A percentile compares a stretch with the other conserved stretches of the same genome.
These are phyloP conservation scores for Penstemon davidsonii DNA, from an alignment of 257 asterid species.

Conservation along the genomic window DNA sequence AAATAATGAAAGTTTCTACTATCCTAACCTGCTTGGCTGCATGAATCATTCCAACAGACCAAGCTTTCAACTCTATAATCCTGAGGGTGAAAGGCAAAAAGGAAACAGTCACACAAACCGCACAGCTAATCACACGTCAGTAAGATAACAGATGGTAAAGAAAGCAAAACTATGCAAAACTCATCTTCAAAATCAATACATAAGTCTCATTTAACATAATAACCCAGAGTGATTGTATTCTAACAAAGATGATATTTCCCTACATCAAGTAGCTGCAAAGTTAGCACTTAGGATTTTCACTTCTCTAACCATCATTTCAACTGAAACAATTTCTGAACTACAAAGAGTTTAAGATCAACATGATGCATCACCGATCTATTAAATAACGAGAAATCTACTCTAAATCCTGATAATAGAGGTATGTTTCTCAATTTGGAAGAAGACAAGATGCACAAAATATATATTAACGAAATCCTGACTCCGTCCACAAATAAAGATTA, in stretches of 20 bases:
- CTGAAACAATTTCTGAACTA: not conserved
- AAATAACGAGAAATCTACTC: not conserved
- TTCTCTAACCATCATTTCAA: not conserved
- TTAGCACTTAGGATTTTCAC: not conserved
- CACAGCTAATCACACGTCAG: not conserved
- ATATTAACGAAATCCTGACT: not conserved
- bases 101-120: conserved; percentile 15
- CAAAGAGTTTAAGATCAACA: conserved; percentile 13
- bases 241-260: not conserved
- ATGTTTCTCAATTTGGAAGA: not conserved
- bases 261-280: not conserved
- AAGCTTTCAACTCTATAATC: conserved; percentile 26
- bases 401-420: not conserved
- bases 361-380: not conserved
- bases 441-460: not conserved
- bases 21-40: conserved; percentile 36
- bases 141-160: not conserved
- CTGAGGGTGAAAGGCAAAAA: conserved; percentile 25
- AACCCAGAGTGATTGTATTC: not conserved
- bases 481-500: not conserved
- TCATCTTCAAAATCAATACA: not conserved
- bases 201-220: not conserved
- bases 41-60: conserved; percentile 23
- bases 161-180: conserved; percentile 1
- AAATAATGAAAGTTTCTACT: conserved; percentile 25